Evolutionary conservation across 1,284 basidiomycete species (phyloP).

Genomic region (Inonotus hispidus): DNA sequence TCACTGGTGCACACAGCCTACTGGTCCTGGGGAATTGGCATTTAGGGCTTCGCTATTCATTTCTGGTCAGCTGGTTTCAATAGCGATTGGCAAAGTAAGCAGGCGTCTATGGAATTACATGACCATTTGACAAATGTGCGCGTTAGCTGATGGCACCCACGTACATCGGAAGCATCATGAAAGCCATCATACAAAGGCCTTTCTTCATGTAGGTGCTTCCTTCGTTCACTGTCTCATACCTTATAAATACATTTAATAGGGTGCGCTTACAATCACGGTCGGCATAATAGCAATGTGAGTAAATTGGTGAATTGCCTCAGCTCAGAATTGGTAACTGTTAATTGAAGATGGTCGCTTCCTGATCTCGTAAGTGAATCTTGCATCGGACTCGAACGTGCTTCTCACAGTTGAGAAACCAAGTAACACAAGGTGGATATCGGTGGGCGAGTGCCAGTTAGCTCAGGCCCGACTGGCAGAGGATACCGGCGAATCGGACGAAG

Average conservation of each 20-base stretch:
- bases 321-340: background rate
- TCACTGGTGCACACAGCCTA: background rate
- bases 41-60: constrained; percentile 37
- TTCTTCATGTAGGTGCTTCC: constrained; percentile 26
- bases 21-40: constrained; percentile 23
- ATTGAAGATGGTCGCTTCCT: constrained; percentile 23
- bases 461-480: constrained; percentile 41
- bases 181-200: constrained; percentile 16
- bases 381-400: background rate
- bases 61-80: constrained; percentile 35
- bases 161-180: background rate
- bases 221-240: background rate
- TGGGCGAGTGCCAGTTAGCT: constrained; percentile 36
- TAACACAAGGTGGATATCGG: constrained; percentile 39
- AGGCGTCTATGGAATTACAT: background rate
- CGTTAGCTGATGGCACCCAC: constrained; percentile 25
- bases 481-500: constrained; percentile 34
- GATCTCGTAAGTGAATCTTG: constrained; percentile 20
- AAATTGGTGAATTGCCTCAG: background rate
- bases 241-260: constrained; percentile 1
- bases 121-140: constrained; percentile 9
- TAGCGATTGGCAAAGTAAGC: constrained; percentile 35
- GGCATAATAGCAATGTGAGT: constrained; percentile 18
- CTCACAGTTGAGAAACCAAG: constrained; percentile 12
- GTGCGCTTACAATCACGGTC: constrained; percentile 18